Evolutionary conservation across 2,329 filamentous ascomycete genomes (phyloP).

Genomic region (Coniochaeta hoffmannii): DNA sequence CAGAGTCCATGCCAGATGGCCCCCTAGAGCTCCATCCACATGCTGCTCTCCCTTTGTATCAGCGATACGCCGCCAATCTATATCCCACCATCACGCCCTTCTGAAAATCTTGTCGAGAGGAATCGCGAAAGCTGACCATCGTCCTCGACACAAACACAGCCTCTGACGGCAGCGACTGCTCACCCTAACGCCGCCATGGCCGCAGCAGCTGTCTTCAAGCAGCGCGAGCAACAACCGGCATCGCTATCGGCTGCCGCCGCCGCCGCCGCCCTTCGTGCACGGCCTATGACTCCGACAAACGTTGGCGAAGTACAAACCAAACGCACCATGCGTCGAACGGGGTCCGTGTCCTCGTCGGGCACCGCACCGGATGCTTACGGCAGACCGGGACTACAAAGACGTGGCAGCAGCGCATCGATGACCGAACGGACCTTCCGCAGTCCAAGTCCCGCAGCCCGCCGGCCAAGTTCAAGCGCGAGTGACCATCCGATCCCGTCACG

Average conservation of each 20-base stretch:
- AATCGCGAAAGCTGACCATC: constrained; percentile 2
- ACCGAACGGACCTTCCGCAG: constrained; percentile 80
- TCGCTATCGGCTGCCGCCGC: constrained; percentile 79
- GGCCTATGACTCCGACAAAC: constrained; percentile 69
- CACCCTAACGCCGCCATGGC: constrained; percentile 71
- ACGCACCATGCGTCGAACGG: constrained; percentile 66
- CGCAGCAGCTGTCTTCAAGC: constrained; percentile 73
- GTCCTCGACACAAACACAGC: constrained; percentile 32
- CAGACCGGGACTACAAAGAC: constrained; percentile 46
- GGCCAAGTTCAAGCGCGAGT: constrained; percentile 27
- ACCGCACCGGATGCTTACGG: constrained; percentile 11
- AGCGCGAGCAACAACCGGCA: constrained; percentile 53
- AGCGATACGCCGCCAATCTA: too few species aligned
- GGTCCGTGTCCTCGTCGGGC: constrained; percentile 61
- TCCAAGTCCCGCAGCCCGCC: constrained; percentile 49
- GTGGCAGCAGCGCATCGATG: constrained; percentile 74
- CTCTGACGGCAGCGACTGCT: constrained; percentile 55
- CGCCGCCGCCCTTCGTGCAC: constrained; percentile 72
- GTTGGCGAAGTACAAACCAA: constrained; percentile 83
- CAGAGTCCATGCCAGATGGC: background rate
- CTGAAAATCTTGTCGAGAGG: background rate
- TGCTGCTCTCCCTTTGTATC: constrained; percentile 4
- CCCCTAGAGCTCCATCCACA: background rate
- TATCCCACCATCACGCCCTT: background rate
- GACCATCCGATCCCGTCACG: constrained; percentile 9